These are phyloP conservation scores for Rhodotorula graminis DNA, from an alignment of 768 basidiomycete species.

Conservation along the genomic window DNA sequence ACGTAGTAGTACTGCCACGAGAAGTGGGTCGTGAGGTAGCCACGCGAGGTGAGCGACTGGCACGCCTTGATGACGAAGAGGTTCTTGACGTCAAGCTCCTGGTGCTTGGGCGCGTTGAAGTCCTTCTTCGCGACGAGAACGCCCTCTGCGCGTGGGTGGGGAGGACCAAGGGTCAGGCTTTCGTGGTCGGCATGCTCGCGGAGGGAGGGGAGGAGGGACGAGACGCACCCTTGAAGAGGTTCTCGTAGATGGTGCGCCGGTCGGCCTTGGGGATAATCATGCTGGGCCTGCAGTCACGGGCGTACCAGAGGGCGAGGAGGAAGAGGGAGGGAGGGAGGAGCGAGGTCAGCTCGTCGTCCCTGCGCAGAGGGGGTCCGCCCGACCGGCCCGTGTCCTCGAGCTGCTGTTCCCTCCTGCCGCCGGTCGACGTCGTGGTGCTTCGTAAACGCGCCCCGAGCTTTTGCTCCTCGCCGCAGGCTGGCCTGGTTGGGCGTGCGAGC, in stretches of 20 bases:
- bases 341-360: background rate
- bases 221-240: slow-evolving; percentile 93
- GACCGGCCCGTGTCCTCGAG: too few species aligned
- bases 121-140: slow-evolving; percentile 99
- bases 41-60: slow-evolving; percentile 58
- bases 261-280: slow-evolving; percentile 98
- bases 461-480: too few species aligned
- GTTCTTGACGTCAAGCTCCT: slow-evolving; percentile 69
- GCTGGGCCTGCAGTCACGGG: slow-evolving; percentile 34
- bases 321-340: background rate
- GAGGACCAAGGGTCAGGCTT: background rate
- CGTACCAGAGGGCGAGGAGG: background rate
- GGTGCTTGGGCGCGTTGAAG: slow-evolving; percentile 90
- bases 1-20: slow-evolving; percentile 97
- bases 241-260: slow-evolving; percentile 94
- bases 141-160: slow-evolving; percentile 61
- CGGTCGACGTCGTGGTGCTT: too few species aligned
- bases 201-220: background rate
- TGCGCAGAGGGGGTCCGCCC: background rate
- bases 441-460: too few species aligned
- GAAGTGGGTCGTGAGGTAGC: slow-evolving; percentile 97
- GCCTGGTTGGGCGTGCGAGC: too few species aligned
- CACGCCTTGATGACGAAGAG: slow-evolving; percentile 68
- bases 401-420: too few species aligned
- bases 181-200: background rate